Conservation (phyloP, 2,329 filamentous ascomycete genomes). For the Neopestalotiopsis sp. region DNA sequence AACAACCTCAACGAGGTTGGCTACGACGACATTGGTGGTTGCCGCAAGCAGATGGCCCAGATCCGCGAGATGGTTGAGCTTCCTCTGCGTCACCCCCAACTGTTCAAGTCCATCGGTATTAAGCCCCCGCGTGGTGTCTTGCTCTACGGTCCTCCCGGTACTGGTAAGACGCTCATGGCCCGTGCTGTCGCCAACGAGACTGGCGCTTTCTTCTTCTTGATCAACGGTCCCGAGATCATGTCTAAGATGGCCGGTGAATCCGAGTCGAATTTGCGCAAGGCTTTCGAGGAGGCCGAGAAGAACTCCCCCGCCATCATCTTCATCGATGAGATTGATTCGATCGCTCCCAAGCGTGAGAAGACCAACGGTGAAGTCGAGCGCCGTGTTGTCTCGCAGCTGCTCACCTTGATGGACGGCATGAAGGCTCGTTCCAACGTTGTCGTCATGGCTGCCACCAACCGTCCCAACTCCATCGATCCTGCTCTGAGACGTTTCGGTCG, state of each 20-base stretch:
- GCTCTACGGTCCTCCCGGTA: slow-evolving; percentile 95
- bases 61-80: slow-evolving; percentile 98
- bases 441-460: slow-evolving; percentile 98
- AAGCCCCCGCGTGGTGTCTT: slow-evolving; percentile 98
- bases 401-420: slow-evolving; percentile 99
- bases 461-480: slow-evolving; percentile 97
- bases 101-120: slow-evolving; percentile 99
- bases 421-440: slow-evolving; percentile 98
- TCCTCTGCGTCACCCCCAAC: slow-evolving; percentile 92
- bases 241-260: slow-evolving; percentile 99
- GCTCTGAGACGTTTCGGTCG: slow-evolving; percentile 97
- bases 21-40: slow-evolving; percentile 99
- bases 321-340: slow-evolving; percentile 99
- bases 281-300: slow-evolving; percentile 99
- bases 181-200: slow-evolving; percentile 99
- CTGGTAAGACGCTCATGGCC: slow-evolving; percentile 99
- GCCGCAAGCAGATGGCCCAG: slow-evolving; percentile 99
- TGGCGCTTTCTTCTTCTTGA: slow-evolving; percentile 98
- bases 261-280: slow-evolving; percentile 96
- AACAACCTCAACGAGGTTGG: slow-evolving; percentile 99
- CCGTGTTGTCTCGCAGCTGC: slow-evolving; percentile 94
- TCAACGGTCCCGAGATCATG: slow-evolving; percentile 99
- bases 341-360: slow-evolving; percentile 99
- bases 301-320: slow-evolving; percentile 99
- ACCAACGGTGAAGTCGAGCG: slow-evolving; percentile 99